Conservation (phyloP, 176 grass and related monocot genomes). For the Phoenix roebelenii region DNA sequence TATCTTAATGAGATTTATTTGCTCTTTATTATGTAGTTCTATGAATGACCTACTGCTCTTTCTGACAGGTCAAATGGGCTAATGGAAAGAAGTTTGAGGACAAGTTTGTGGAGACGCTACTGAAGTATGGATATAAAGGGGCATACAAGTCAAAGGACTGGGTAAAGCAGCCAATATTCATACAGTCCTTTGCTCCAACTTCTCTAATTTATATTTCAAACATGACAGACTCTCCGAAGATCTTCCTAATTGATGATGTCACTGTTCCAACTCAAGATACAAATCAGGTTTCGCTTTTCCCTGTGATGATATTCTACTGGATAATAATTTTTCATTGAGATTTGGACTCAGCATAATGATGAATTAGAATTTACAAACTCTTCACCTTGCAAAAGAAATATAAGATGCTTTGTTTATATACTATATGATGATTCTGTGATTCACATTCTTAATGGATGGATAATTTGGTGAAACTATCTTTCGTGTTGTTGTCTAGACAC, state of each 20-base stretch:
- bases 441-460: too few species aligned
- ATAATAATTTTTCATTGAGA: too few species aligned
- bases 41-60: slow-evolving; percentile 5
- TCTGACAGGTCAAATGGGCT: slow-evolving; percentile 72
- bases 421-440: too few species aligned
- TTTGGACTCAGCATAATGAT: too few species aligned
- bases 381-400: too few species aligned
- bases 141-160: slow-evolving; percentile 82
- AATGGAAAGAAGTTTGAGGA: slow-evolving; percentile 82
- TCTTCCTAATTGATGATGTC: slow-evolving; percentile 65
- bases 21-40: neutral
- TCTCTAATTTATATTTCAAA: slow-evolving; percentile 80
- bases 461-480: too few species aligned
- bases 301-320: neutral
- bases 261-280: slow-evolving; percentile 80
- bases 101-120: slow-evolving; percentile 77
- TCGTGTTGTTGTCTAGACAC: too few species aligned
- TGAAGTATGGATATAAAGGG: slow-evolving; percentile 76
- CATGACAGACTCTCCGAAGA: slow-evolving; percentile 67
- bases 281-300: slow-evolving; percentile 55
- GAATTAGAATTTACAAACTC: too few species aligned
- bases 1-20: too few species aligned
- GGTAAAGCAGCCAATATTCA: slow-evolving; percentile 85
- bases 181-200: slow-evolving; percentile 89
- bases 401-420: too few species aligned